Percentiles rank a stretch among this genome's conserved stretches.
Evolutionary conservation across 2,329 filamentous ascomycete species (phyloP).

Genomic region (Penicillium sp.): DNA sequence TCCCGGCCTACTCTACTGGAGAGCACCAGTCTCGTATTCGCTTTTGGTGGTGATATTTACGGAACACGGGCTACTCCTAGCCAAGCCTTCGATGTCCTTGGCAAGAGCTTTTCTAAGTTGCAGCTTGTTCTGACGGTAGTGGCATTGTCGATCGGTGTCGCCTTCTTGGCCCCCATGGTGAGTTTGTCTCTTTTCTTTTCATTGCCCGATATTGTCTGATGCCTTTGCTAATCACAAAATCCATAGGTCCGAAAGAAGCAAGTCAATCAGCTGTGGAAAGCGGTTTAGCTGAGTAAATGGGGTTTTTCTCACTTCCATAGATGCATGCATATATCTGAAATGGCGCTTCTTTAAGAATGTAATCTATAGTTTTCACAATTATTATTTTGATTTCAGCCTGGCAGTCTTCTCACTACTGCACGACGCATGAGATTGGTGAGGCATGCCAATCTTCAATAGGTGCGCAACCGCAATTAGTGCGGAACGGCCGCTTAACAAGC

Average conservation of each 20-base stretch:
- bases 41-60: constrained; percentile 83
- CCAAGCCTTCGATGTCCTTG: constrained; percentile 86
- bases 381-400: not conserved
- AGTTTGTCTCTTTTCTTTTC: constrained; percentile 36
- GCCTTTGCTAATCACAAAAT: constrained; percentile 10
- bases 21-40: constrained; percentile 87
- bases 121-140: constrained; percentile 81
- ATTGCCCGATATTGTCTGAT: not conserved
- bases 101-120: constrained; percentile 89
- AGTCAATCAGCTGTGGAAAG: constrained; percentile 25
- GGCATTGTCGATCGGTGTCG: constrained; percentile 74
- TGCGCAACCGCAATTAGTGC: not conserved
- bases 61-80: constrained; percentile 85
- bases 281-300: constrained; percentile 6
- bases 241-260: constrained; percentile 23
- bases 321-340: constrained; percentile 12
- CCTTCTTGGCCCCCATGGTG: constrained; percentile 82
- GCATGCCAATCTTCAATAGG: too few species aligned
- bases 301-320: not conserved
- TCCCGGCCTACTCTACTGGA: constrained; percentile 79
- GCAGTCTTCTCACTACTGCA: not conserved
- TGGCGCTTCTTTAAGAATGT: constrained; percentile 6
- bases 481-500: not conserved
- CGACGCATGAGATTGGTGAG: not conserved
- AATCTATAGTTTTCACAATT: constrained; percentile 10